Base-by-base conservation (phyloP, 192 early-diverging fungal species). In the Mortierella hygrophila region DNA sequence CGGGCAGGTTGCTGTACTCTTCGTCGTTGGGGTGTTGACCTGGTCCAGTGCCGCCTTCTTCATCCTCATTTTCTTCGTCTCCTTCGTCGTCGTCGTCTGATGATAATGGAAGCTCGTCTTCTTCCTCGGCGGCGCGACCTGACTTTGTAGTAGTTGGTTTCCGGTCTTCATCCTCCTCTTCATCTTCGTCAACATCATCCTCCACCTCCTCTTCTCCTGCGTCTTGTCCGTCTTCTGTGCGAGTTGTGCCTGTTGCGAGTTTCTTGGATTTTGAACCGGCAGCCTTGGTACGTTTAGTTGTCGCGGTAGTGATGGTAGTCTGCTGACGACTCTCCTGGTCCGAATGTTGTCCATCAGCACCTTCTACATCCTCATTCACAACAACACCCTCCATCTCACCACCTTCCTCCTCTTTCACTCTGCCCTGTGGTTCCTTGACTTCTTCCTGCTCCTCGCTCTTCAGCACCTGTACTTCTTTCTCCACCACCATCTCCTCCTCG, bases 1-100 rank as follows among this genome's bases (percentile, higher is more conserved):
- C 79, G 0, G 79, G 78, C 40, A 81, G 32, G 63, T 86, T 77
- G 54, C 84, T 81, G 49, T 85, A 76, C 44, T 83, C 82, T 1
- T 83, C 82, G 44, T 78, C 82, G n/a, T 78, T 74, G 0, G 72
- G 63, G 47, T 75, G 63, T 16, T 38, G 54, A 4, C n/a, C 55
- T 20, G 75, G 47, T 29, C 71, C 42, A 2, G 70, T 38, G 1
- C 42, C 75, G 10, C 52, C 74, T 32, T 78, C 82, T 8, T 83
- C 77, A 2, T 83, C 82, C 29, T 83, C 77, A 35, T 83, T 76
- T 13, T 83, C 82, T 7, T 70, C 74, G 10, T 75, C 74, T 7
- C 75, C 82, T 3, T 83, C 77, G 2, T 83, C 82, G 13, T 82
- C 76, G 29, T 83, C 77, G 32, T 83, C 82, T 6, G 82, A 83